Base-by-base conservation (phyloP, 2,329 filamentous ascomycete species). In the Venturia effusa region DNA sequence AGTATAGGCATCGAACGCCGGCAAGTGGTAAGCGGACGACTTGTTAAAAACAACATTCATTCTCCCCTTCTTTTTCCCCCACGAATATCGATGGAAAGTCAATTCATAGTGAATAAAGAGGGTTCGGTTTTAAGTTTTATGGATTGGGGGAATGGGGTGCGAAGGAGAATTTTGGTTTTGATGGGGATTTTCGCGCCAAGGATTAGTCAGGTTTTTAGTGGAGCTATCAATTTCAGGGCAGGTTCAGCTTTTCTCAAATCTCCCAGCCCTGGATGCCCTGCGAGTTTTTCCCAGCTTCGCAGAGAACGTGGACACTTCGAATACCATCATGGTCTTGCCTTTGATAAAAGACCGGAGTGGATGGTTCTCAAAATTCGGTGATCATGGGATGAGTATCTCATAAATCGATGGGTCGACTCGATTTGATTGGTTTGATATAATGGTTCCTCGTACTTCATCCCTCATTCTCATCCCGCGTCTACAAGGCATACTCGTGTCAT, bases 71-170 rank as follows among this genome's bases (percentile, higher is more conserved):
- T 37, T 62, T 62, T 62, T 54, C 61, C 61, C 61, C 45, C 32
- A 48, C 61, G 43, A 54, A 32, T 62, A 45, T 45, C 61, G 45
- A 43, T 41, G 61, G 24, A 43, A n/a, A 54, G 32, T 62, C 61
- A 62, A 62, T 27, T 43, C 43, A 62, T 48, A 62, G 61, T 62
- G 61, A 62, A 62, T 62, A 62, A 48, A 43, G 41, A 48, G 61
- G 61, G 61, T 62, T 51, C 15, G 54, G 41, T 39, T 37, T 62
- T 48, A 41, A n/a, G 32, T 45, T 48, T 37, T 48, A 54, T 62
- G 40, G 17, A 13, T 24, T 27, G 24, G 24, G 15, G 45, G 27
- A 43, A 62, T 32, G n/a, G 27, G 41, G 19, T 57, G 27, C 51
- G 22, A 5, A 57, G 51, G 51, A 57, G 11, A 57, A 13, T 32